These are phyloP conservation scores for Boletus smithii DNA, from an alignment of 1,284 basidiomycete genomes.

Conservation along the genomic window DNA sequence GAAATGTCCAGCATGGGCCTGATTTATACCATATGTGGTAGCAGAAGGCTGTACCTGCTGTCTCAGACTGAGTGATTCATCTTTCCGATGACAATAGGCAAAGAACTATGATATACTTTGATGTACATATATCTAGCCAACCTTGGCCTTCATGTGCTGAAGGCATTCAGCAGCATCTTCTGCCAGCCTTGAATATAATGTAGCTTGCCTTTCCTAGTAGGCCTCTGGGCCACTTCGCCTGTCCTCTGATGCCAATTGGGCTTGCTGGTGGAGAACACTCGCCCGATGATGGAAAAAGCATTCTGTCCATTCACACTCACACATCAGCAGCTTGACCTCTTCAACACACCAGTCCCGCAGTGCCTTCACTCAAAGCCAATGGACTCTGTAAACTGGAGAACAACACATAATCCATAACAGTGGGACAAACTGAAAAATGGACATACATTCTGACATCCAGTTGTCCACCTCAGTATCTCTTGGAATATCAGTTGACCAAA, in stretches of 20 bases:
- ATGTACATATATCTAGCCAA: too few relatives aligned
- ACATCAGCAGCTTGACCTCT: not conserved
- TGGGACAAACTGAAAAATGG: accelerated
- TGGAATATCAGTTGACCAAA: not conserved
- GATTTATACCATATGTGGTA: too few relatives aligned
- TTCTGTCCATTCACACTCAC: not conserved
- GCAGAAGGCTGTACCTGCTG: too few relatives aligned
- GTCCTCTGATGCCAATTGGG: not conserved
- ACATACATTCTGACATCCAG: not conserved
- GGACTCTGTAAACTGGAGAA: not conserved
- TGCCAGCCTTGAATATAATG: not conserved
- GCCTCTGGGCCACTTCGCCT: not conserved
- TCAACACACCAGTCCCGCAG: not conserved
- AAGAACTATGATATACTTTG: too few relatives aligned
- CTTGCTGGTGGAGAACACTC: not conserved
- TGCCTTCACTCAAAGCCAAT: not conserved
- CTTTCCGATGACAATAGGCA: too few relatives aligned
- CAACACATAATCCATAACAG: not conserved
- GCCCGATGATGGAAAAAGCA: not conserved
- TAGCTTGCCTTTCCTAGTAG: not conserved
- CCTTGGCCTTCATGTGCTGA: too few relatives aligned
- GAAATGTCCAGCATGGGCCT: too few relatives aligned
- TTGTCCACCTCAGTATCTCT: not conserved
- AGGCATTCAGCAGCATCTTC: too few relatives aligned
- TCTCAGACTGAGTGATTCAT: too few relatives aligned